Evolutionary conservation across 2,329 filamentous ascomycete species (phyloP).

Genomic region (Clonostachys byssicola): DNA sequence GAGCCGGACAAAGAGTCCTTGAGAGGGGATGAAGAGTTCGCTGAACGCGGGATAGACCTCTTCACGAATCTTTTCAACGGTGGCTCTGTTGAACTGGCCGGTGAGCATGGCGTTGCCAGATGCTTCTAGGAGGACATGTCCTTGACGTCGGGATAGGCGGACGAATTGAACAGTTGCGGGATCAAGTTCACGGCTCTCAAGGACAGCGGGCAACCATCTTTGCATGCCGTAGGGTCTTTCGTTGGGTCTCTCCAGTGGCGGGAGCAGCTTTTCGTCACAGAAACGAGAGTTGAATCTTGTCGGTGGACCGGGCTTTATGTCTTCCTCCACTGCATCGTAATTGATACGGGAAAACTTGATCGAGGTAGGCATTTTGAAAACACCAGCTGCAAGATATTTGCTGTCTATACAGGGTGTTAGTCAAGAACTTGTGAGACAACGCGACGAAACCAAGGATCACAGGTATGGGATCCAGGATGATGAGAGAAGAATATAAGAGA

Average conservation of each 20-base stretch:
- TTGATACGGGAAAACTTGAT: no score
- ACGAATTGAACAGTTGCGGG: constrained; percentile 17
- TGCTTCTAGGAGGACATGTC: constrained; percentile 18
- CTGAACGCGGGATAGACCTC: constrained; percentile 16
- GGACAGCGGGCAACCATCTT: constrained; percentile 35
- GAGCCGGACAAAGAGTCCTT: constrained; percentile 35
- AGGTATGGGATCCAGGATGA: no score
- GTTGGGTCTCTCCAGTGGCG: constrained; percentile 13
- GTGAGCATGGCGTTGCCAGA: constrained; percentile 23
- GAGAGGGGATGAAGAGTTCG: constrained; percentile 16
- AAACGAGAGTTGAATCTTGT: constrained; percentile 26
- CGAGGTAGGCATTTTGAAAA: no score
- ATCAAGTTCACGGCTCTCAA: constrained; percentile 20
- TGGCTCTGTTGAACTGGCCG: constrained; percentile 17
- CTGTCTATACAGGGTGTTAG: no score
- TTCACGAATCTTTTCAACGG: constrained; percentile 23
- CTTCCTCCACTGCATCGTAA: no score
- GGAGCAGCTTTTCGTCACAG: constrained; percentile 20
- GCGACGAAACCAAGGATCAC: no score
- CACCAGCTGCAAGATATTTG: no score
- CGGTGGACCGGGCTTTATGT: no score
- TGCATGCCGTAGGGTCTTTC: constrained; percentile 29
- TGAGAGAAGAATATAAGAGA: no score
- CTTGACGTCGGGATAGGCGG: constrained; percentile 17
- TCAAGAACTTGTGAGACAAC: no score